A percentile compares a stretch with the other conserved stretches of the same genome.
Evolutionary conservation across 805 yeast genomes (phyloP).

Genomic region (Metschnikowia amazonensis): DNA sequence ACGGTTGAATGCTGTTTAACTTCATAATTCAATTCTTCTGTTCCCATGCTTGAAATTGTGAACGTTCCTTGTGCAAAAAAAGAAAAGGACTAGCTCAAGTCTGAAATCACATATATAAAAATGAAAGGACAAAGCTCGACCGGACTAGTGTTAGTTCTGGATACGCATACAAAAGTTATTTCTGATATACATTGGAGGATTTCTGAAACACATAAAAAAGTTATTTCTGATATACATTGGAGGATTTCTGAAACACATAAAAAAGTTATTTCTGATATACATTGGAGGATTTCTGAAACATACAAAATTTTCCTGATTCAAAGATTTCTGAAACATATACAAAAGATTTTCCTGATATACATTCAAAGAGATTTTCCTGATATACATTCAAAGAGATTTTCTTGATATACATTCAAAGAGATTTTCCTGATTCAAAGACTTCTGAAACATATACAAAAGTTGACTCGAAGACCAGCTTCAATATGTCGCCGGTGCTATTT

Average conservation of each 20-base stretch:
- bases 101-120: no score
- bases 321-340: not conserved
- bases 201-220: not conserved
- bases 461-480: constrained; percentile 1
- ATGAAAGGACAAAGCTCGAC: no score
- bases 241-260: not conserved
- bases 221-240: not conserved
- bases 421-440: no score
- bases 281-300: no score
- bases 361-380: no score
- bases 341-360: not conserved
- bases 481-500: not conserved
- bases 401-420: no score
- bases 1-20: not conserved
- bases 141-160: no score
- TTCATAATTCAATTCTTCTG: constrained; percentile 2
- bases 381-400: no score
- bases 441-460: no score
- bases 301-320: no score
- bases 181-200: not conserved
- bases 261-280: not conserved
- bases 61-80: not conserved
- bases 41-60: not conserved
- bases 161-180: no score
- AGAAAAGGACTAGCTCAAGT: not conserved